Percentiles rank a stretch among this genome's conserved stretches.
Conservation (phyloP, 23 red algal genomes). For the Agarophyton chilense region DNA sequence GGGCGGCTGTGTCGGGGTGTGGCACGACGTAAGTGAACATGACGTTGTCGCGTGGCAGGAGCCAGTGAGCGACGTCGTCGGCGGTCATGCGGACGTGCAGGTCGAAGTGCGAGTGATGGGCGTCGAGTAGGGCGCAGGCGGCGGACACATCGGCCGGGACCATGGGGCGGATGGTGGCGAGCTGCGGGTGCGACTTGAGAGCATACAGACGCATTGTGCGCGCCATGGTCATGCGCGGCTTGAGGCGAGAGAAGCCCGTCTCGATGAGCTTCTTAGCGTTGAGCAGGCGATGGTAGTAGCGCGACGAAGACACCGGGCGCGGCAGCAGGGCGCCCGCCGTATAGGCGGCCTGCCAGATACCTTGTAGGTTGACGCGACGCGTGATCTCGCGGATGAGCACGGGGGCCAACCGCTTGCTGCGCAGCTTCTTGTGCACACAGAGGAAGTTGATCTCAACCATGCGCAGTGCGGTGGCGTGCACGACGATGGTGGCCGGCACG, state of each 20-base stretch:
- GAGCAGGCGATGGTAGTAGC: slow-evolving; percentile 95
- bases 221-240: slow-evolving; percentile 89
- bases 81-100: slow-evolving; percentile 50
- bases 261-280: slow-evolving; percentile 96
- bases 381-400: slow-evolving; percentile 99
- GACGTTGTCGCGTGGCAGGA: slow-evolving; percentile 80
- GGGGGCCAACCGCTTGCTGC: slow-evolving; percentile 89
- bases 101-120: slow-evolving; percentile 58
- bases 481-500: slow-evolving; percentile 63
- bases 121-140: slow-evolving; percentile 59
- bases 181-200: slow-evolving; percentile 50
- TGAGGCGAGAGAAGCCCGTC: slow-evolving; percentile 84
- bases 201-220: slow-evolving; percentile 77
- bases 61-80: slow-evolving; percentile 91
- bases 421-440: slow-evolving; percentile 97
- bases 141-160: slow-evolving; percentile 37
- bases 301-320: slow-evolving; percentile 70
- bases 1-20: slow-evolving; percentile 27
- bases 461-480: slow-evolving; percentile 1
- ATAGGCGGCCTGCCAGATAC: slow-evolving; percentile 93
- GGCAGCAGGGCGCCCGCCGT: slow-evolving; percentile 91
- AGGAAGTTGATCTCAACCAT: slow-evolving; percentile 98
- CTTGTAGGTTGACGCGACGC: slow-evolving; percentile 74
- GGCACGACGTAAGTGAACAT: slow-evolving; percentile 88
- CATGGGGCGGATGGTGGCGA: slow-evolving; percentile 74